These are phyloP conservation scores for Deuterostichococcus epilithicus DNA, from an alignment of 139 green algal genomes.

Conservation along the genomic window DNA sequence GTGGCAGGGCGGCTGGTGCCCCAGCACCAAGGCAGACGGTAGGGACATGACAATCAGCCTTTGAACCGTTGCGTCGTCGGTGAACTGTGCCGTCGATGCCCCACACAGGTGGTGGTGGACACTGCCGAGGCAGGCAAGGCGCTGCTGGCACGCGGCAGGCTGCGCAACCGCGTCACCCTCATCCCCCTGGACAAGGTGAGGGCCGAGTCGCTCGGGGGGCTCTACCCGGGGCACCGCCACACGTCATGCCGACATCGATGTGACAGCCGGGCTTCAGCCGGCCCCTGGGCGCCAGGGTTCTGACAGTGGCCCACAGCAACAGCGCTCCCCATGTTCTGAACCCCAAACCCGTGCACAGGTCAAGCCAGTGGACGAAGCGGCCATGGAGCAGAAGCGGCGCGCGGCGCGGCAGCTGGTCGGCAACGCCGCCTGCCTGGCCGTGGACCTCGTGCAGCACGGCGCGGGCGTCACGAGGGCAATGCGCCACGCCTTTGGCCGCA, in stretches of 20 bases:
- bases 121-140: conserved; percentile 80
- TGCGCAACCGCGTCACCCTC: conserved; percentile 89
- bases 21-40: too few species aligned
- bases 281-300: not conserved
- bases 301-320: not conserved
- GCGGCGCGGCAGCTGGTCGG: conserved; percentile 46
- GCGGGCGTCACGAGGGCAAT: conserved; percentile 75
- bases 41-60: too few species aligned
- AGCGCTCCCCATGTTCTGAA: too few species aligned
- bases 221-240: too few species aligned
- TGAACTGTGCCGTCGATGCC: too few species aligned
- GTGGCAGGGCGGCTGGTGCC: too few species aligned
- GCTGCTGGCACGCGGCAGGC: conserved; percentile 77
- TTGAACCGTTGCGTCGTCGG: too few species aligned
- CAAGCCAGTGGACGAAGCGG: not conserved
- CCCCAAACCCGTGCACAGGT: conserved; percentile 28
- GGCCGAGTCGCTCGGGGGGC: too few species aligned
- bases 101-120: conserved; percentile 78
- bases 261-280: not conserved
- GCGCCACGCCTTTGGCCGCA: conserved; percentile 90
- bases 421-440: conserved; percentile 63
- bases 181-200: conserved; percentile 95
- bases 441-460: conserved; percentile 85
- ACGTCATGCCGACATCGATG: too few species aligned
- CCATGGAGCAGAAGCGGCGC: conserved; percentile 3